Conservation (phyloP, 108 stramenopile species). For the Aureococcus anophagefferens region DNA sequence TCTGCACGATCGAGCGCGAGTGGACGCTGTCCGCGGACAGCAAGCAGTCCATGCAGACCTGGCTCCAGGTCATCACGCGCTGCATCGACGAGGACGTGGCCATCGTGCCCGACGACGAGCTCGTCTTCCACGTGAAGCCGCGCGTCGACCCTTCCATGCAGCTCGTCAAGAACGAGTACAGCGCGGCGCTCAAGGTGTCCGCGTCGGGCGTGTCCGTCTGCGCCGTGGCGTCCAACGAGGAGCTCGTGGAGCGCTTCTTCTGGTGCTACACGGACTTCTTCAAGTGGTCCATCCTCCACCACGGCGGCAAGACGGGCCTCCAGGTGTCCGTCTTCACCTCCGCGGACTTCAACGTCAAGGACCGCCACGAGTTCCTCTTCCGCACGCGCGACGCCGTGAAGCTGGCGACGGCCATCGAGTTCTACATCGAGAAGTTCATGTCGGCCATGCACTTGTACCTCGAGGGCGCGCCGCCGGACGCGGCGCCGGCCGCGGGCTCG, state of each 20-base stretch:
- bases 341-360: slow-evolving; percentile 17
- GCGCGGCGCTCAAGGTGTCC: slow-evolving; percentile 24
- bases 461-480: slow-evolving; percentile 6
- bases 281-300: slow-evolving; percentile 37
- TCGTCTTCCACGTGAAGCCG: slow-evolving; percentile 28
- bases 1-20: slow-evolving; percentile 39
- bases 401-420: slow-evolving; percentile 40
- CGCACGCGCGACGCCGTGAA: slow-evolving; percentile 16
- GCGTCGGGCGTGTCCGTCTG: slow-evolving; percentile 30
- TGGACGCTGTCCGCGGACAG: slow-evolving; percentile 40
- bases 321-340: slow-evolving; percentile 35
- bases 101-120: slow-evolving; percentile 39
- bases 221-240: slow-evolving; percentile 1
- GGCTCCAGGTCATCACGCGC: slow-evolving; percentile 34
- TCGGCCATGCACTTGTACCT: slow-evolving; percentile 38
- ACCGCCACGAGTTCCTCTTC: slow-evolving; percentile 26
- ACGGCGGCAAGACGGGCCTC: slow-evolving; percentile 18
- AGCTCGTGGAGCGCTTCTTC: slow-evolving; percentile 19
- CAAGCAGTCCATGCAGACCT: slow-evolving; percentile 21
- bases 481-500: neutral
- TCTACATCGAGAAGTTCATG: slow-evolving; percentile 53
- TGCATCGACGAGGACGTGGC: slow-evolving; percentile 41
- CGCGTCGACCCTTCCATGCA: slow-evolving; percentile 1
- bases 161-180: slow-evolving; percentile 20
- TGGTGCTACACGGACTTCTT: slow-evolving; percentile 50